Base-by-base conservation (phyloP, 2,329 filamentous ascomycete species). In the Dichotomopilus funicola region DNA sequence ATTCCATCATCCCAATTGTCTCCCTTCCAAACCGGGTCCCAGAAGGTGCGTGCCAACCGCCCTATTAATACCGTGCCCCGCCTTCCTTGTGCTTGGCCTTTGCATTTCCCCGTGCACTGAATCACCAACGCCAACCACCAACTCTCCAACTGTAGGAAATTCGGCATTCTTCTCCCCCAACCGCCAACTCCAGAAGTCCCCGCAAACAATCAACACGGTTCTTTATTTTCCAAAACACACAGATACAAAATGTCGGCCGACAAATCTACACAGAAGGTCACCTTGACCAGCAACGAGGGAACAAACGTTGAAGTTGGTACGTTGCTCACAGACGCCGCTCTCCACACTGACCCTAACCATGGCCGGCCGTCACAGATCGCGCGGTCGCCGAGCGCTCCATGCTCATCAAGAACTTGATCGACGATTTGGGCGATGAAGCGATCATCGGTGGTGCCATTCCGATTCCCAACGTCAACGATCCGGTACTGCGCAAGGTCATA, bases 341-440 rank as follows among this genome's bases (percentile, higher is more conserved):
- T 34, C 6, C 8, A 34, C 7, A 13, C 40, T 9, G 42, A 47
- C 37, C 36, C 59, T 56, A 55, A 62, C 35, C 36, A 10, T 19
- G 13, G 19, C 45, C 37, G 19, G 19, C 11, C 27, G 11, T 41
- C 42, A 49, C 59, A 88, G 91, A 95, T 62, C 89, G 89, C 62
- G 78, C 82, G 40, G 88, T 97, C 59, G 90, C 89, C 43, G 90
- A 96, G 78, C 89, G 92, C 63, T 96, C 90, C 3, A 84, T 96
- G 67, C 80, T 99, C 52, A 95, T 99, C 78, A 96, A 96, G 84
- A 96, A 97, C 79, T 87, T 99, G 87, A 82, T 99, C 46, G 91
- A 96, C 69, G 94, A 99, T 76, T 76, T 97, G 48, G 91, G 90
- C 63, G 85, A 87, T 31, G 72, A 80, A 64, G 68, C 70, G 27